Evolutionary conservation across 2,329 filamentous ascomycete species (phyloP).

Genomic region (Pseudogymnoascus sp.): DNA sequence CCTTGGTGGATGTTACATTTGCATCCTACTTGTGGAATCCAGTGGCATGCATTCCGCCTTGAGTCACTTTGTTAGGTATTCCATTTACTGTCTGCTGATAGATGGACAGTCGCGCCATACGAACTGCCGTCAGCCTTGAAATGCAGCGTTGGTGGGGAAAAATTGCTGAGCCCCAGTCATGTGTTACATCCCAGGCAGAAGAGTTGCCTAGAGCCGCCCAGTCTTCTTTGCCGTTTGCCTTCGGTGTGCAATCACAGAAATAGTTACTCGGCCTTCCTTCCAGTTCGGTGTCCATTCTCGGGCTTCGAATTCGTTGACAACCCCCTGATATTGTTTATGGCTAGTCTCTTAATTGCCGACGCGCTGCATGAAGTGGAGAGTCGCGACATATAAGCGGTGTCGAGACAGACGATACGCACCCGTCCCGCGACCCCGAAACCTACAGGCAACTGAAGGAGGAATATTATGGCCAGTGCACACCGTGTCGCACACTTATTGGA

Average conservation of each 20-base stretch:
- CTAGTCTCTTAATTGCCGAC: background rate
- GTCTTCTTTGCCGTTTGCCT: background rate
- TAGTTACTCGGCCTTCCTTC: background rate
- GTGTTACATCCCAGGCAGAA: background rate
- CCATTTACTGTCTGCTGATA: slow-evolving; percentile 2
- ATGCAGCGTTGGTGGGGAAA: background rate
- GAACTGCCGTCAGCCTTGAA: slow-evolving; percentile 1
- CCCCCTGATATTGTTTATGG: background rate
- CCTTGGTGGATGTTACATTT: background rate
- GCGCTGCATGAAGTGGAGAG: background rate
- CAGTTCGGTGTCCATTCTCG: background rate
- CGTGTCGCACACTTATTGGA: background rate
- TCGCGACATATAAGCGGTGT: background rate
- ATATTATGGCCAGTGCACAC: background rate
- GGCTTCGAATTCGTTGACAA: background rate
- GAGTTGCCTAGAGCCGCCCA: background rate
- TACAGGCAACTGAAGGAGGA: background rate
- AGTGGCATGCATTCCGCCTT: background rate
- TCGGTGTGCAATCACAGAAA: background rate
- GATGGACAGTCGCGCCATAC: background rate
- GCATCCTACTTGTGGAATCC: background rate
- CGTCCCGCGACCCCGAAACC: background rate
- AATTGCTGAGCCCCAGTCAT: background rate
- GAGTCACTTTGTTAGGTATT: background rate
- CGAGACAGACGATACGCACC: background rate